Percentiles rank a stretch among this genome's conserved stretches.
Conservation (phyloP, 805 yeast genomes). For the Lachancea lanzarotensis region DNA sequence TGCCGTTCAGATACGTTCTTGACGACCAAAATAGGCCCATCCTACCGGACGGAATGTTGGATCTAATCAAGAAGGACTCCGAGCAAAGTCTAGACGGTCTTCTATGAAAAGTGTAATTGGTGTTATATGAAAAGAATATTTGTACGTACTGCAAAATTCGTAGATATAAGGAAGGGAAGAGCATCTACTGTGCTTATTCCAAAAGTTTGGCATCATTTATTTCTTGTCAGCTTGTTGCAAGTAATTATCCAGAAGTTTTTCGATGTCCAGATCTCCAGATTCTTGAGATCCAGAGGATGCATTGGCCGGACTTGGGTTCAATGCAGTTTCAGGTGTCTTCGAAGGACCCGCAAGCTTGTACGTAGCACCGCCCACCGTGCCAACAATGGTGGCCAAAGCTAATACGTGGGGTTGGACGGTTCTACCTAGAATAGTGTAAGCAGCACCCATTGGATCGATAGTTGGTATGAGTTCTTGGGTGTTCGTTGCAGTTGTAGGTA, state of each 20-base stretch:
- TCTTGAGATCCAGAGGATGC: conserved; percentile 2
- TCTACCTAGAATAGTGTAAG: conserved; percentile 80
- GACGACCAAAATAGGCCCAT: conserved; percentile 64
- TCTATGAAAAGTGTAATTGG: conserved; percentile 8
- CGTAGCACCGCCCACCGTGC: conserved; percentile 18
- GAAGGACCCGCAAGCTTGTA: conserved; percentile 12
- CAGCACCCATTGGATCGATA: conserved; percentile 31
- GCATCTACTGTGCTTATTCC: background rate
- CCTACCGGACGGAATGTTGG: conserved; percentile 86
- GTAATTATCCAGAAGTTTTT: conserved; percentile 22
- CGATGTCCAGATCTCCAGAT: conserved; percentile 21
- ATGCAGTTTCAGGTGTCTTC: background rate
- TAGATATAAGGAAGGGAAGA: background rate
- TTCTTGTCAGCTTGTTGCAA: conserved; percentile 9
- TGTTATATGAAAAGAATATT: background rate
- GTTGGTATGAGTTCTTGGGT: too few relatives aligned
- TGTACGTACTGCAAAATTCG: background rate
- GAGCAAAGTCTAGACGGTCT: conserved; percentile 76
- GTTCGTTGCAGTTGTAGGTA: too few relatives aligned
- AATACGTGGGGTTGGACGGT: conserved; percentile 78
- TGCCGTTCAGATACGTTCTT: conserved; percentile 91
- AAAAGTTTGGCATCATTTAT: background rate
- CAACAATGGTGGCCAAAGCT: conserved; percentile 58
- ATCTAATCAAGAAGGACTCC: conserved; percentile 76
- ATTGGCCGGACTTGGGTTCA: conserved; percentile 1